A percentile compares a stretch with the other conserved stretches of the same genome.
Conservation (phyloP, 2,329 filamentous ascomycete genomes). For the Fusarium coffeatum region DNA sequence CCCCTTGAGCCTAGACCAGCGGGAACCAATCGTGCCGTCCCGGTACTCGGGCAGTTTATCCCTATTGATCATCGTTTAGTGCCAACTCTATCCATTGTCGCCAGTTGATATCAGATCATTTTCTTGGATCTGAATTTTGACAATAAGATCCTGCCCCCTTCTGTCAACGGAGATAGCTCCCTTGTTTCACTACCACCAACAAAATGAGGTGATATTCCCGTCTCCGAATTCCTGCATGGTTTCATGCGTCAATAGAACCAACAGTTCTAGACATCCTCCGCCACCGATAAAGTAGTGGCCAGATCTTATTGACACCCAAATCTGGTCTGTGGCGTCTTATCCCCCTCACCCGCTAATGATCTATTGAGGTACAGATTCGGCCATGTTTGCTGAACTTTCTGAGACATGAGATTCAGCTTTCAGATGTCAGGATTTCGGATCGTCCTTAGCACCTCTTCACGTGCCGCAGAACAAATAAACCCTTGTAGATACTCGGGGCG, state of each 20-base stretch:
- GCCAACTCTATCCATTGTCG: neutral
- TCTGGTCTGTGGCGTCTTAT: neutral
- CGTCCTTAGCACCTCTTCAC: neutral
- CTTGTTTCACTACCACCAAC: neutral
- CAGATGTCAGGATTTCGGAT: neutral
- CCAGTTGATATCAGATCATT: neutral
- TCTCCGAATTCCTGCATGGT: neutral
- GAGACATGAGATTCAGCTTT: neutral
- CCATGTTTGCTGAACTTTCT: neutral
- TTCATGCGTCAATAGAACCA: neutral
- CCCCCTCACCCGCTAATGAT: neutral
- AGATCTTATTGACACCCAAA: neutral
- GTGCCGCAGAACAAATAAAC: neutral
- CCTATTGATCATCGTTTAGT: neutral
- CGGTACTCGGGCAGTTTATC: neutral
- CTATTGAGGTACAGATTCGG: neutral
- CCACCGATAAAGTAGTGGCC: neutral
- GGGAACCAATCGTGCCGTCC: neutral
- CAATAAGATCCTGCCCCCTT: accelerated
- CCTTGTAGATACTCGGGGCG: neutral
- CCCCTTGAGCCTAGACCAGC: neutral
- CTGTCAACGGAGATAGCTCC: neutral
- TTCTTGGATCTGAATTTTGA: neutral
- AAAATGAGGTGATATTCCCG: neutral
- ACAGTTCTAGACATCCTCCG: neutral